These are phyloP conservation scores for Hanseniaspora vineae DNA, from an alignment of 805 yeast species.

Conservation along the genomic window DNA sequence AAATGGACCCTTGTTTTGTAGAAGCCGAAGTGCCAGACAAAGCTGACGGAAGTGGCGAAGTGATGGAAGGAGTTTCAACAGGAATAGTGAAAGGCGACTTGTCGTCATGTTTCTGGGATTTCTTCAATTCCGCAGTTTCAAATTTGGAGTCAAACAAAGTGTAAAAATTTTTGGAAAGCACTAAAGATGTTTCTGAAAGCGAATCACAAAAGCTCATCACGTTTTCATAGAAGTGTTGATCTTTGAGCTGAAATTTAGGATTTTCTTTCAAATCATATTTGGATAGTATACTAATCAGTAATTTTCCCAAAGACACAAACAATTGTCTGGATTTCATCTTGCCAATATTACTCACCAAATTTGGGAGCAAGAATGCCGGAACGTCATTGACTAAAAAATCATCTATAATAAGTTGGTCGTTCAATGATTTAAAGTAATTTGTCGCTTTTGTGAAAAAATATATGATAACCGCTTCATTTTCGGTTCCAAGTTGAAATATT, in stretches of 20 bases:
- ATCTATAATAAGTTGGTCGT: conserved; percentile 16
- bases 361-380: conserved; percentile 15
- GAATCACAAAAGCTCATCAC: not conserved
- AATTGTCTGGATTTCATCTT: conserved; percentile 9
- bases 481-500: conserved; percentile 9
- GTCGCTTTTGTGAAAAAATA: conserved; percentile 20
- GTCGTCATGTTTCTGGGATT: no score
- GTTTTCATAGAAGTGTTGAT: not conserved
- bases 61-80: conserved; percentile 14
- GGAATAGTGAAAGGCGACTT: not conserved
- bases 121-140: not conserved
- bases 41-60: conserved; percentile 20
- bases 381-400: conserved; percentile 19
- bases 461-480: conserved; percentile 7
- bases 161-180: not conserved
- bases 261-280: not conserved
- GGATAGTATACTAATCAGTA: conserved; percentile 12
- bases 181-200: not conserved
- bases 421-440: conserved; percentile 14
- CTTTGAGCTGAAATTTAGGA: not conserved
- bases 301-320: conserved; percentile 16
- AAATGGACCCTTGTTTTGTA: conserved; percentile 1
- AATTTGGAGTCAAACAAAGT: not conserved
- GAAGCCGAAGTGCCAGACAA: conserved; percentile 14
- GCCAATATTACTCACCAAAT: conserved; percentile 9